Evolutionary conservation across 306 rosid genomes (phyloP), one percentile per base, ranked within the genome.

Genomic region (Lathyrus sativus): DNA sequence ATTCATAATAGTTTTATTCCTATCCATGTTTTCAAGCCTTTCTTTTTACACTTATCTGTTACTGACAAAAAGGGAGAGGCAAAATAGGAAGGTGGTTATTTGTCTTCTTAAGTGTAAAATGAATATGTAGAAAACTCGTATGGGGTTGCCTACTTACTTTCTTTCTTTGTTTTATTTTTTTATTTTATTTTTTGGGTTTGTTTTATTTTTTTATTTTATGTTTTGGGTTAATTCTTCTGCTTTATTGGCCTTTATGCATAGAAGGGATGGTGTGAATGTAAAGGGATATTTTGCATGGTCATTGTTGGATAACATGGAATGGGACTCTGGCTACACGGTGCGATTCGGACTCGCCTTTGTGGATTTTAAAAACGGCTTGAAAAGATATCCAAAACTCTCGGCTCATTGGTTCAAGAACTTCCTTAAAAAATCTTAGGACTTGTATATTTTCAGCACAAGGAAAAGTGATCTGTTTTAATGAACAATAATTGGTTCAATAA

Each of bases 361-460:
- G 61, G 37, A 88, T 55, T 82, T 54, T 26, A 78, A 82, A 56
- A 35, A 87, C 44, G 82, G 74, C 13, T 49, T 77, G 45, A 84
- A 80, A 73, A 80, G 83, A 80, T 48, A 84, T 14, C 84, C 70
- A 2, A 84, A 87, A 42, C 80, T 78, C 69, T 84, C 92, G 0
- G 79, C 89, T 0, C 55, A 9, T 0, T 87, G 89, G 89, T 84
- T 81, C 79, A 79, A 85, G 63, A 67, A 76, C 11, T 86, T 84
- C 41, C 91, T 81, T 61, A 72, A 13, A 0, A 81, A 78, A 10
- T 67, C 58, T 35, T 53, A 38, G 22, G 22, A 38, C 61, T 31
- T 53, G 10, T 46, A 48, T 43, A 3, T 48, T 15, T 10, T 74
- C 22, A 18, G 44, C 63, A 24, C 18, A 12, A 46, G 41, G 8